Base-by-base conservation (phyloP, 2,329 filamentous ascomycete genomes). In the Aspergillus eucalypticola region DNA sequence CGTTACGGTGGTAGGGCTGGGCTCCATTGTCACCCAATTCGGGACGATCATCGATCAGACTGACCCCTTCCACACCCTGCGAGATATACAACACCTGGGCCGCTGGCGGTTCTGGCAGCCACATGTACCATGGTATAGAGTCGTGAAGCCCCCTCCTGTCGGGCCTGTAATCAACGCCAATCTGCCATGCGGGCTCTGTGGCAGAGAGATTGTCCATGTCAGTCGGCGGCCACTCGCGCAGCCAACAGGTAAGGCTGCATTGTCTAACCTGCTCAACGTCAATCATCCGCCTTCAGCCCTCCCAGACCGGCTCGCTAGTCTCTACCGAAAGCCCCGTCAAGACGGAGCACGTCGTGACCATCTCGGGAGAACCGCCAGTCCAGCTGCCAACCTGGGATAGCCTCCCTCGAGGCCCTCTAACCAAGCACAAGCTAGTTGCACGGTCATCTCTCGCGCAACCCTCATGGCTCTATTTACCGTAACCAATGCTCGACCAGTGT, bases 361-460 rank as follows among this genome's bases (percentile, higher is more conserved):
- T 42, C 8, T 42, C 41, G 7, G 41, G 17, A 21, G 41, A 42
- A 42, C 41, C 41, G 19, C 41, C 41, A 8, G 11, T 42, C 41
- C 41, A 42, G 41, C 41, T 42, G 41, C 41, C 41, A 42, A 42
- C 41, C 17, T 42, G 41, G 41, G 41, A 42, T 19, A 42, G 41
- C 17, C 41, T 42, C 8, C 41, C 41, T 21, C 41, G 41, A 11
- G 41, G 29, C 8, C 25, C 54, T 60, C 32, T 60, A 49, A 39
- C 58, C 23, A 56, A 56, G 35, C 52, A 60, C 46, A 56, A 32
- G n/a, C 21, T 52, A 35, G 52, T 50, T 56, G 42, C 42, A 60
- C 50, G 39, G 23, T 60, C 11, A 60, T 60, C 11, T 60, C 58
- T 23, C 38, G 58, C 23, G 35, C 42, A n/a, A 60, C 53, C 11